Conservation (phyloP, 2,329 filamentous ascomycete genomes). For the Trichophyton simii region DNA sequence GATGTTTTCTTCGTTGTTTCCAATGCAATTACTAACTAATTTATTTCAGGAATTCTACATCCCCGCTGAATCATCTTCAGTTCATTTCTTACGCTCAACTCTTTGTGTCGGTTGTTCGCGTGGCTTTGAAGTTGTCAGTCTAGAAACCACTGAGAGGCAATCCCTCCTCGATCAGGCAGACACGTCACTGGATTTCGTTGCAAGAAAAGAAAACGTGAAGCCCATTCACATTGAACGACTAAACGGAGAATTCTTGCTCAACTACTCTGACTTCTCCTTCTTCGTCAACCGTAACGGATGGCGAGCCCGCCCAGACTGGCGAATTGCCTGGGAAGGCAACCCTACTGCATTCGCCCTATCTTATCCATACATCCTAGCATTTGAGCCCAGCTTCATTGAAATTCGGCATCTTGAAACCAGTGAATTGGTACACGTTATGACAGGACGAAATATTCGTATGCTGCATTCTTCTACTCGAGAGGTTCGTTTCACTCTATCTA, state of each 20-base stretch:
- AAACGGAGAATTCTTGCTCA: slow-evolving; percentile 91
- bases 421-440: slow-evolving; percentile 83
- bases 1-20: background rate
- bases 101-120: slow-evolving; percentile 90
- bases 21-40: background rate
- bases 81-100: slow-evolving; percentile 94
- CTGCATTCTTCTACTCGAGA: slow-evolving; percentile 93
- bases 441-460: slow-evolving; percentile 94
- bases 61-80: slow-evolving; percentile 91
- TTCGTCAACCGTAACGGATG: slow-evolving; percentile 98
- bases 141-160: slow-evolving; percentile 96
- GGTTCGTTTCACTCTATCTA: slow-evolving; percentile 44
- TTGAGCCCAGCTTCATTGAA: slow-evolving; percentile 95
- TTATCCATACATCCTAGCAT: slow-evolving; percentile 92
- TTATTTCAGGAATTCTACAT: slow-evolving; percentile 75
- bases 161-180: slow-evolving; percentile 94
- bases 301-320: slow-evolving; percentile 91
- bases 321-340: slow-evolving; percentile 91
- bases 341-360: slow-evolving; percentile 88
- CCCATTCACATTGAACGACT: slow-evolving; percentile 96
- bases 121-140: slow-evolving; percentile 91
- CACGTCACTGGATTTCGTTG: slow-evolving; percentile 93
- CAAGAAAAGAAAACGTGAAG: slow-evolving; percentile 80
- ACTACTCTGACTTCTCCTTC: slow-evolving; percentile 98
- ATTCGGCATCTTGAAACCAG: slow-evolving; percentile 90